Evolutionary conservation across 257 asterid species (phyloP), one percentile per base, ranked within the genome.

Genomic region (Solanum gandarillasii): DNA sequence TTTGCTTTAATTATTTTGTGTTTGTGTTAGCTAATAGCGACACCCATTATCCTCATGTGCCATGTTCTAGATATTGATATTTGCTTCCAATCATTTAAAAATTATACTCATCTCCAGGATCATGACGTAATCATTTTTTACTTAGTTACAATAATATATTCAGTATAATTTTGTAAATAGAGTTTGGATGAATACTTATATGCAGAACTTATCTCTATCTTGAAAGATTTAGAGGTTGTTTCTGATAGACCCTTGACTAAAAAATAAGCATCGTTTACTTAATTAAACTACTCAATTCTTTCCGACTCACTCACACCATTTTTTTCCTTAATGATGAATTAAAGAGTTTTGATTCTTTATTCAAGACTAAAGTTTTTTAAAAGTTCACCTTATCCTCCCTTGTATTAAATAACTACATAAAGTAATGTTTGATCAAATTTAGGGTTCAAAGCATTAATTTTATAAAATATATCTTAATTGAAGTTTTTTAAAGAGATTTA

Each of bases 191-290:
- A 0, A 62, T 62, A 62, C 3, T 34, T 34, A 9, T 62, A 62
- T n/a, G 3, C 6, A 4, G 0, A 62, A 9, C 3, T 62, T 9
- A 9, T 5, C 3, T 62, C 16, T 62, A n/a, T n/a, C 16, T 62
- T n/a, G 1, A 1, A 10, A 62, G 7, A 5, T 62, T 0, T 23
- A 62, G 31, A 23, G 1, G 0, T 4, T 9, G 0, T 10, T 23
- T 23, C 2, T 0, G 4, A 62, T 10, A 0, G 16, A 62, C 2
- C 1, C 0, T 62, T 9, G 13, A 62, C 6, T 1, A n/a, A 62
- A 58, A 6, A 23, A 9, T n/a, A 62, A 62, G 12, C 14, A 62
- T 62, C 0, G 0, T 62, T 62, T 29, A 27, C 10, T 68, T 68
- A 12, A 0, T 32, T 14, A 31, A 70, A 70, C 6, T 16, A 0